Conservation (phyloP, 352 stramenopile genomes). For the Phytopythium sindhum region DNA sequence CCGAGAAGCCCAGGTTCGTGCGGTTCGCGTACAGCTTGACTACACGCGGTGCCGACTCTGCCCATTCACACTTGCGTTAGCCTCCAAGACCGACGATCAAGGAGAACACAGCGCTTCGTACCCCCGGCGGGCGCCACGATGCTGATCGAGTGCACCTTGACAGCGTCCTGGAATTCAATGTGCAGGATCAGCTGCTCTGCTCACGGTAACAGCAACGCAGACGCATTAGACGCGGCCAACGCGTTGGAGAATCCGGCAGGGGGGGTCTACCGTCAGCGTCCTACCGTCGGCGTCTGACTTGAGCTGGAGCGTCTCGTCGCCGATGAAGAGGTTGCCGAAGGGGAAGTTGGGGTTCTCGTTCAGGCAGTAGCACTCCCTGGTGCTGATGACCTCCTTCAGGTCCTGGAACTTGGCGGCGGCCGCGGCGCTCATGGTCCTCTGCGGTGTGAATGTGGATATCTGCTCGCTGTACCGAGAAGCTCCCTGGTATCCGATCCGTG, state of each 20-base stretch:
- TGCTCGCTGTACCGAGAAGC: too few relatives aligned
- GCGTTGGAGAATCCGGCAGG: too few relatives aligned
- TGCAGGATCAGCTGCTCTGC: conserved; percentile 80
- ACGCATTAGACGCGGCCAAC: not conserved
- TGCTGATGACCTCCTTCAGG: conserved; percentile 55
- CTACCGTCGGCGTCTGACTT: conserved; percentile 78
- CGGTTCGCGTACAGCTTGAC: conserved; percentile 77
- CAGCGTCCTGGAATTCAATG: conserved; percentile 75
- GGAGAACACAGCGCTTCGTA: conserved; percentile 10
- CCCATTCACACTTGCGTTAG: not conserved
- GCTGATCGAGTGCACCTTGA: conserved; percentile 78
- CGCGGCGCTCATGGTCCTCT: conserved; percentile 27
- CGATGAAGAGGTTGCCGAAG: conserved; percentile 76
- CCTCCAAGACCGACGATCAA: not conserved
- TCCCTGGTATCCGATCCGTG: not conserved
- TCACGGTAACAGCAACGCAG: not conserved
- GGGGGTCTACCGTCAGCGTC: too few relatives aligned
- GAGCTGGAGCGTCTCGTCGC: conserved; percentile 70
- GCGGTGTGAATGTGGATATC: too few relatives aligned
- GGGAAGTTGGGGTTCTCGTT: conserved; percentile 72
- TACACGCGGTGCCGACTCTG: conserved; percentile 54
- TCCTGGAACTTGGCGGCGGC: conserved; percentile 55
- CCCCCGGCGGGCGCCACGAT: conserved; percentile 48
- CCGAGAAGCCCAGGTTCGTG: conserved; percentile 69
- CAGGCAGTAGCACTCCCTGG: conserved; percentile 69